These are phyloP conservation scores for Dysphania ambrosioides DNA, from an alignment of 148 eudicot species.

Conservation along the genomic window DNA sequence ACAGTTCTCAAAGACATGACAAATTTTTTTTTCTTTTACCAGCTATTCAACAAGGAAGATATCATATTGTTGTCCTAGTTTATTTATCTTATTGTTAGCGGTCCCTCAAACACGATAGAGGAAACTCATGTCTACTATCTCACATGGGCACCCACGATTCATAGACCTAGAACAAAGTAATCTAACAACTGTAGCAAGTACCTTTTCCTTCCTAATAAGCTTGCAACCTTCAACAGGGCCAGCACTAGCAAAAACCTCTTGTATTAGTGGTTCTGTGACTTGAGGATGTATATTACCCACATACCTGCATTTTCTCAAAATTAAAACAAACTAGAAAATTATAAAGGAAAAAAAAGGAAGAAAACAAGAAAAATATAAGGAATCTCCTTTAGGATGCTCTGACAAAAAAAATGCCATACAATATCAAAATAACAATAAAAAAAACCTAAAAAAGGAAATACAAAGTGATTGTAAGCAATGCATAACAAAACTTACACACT, in stretches of 20 bases:
- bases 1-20: neutral
- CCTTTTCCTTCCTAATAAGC: constrained; percentile 94
- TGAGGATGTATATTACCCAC: constrained; percentile 95
- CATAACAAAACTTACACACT: constrained; percentile 82
- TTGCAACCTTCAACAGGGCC: constrained; percentile 97
- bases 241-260: constrained; percentile 86
- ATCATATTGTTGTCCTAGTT: neutral
- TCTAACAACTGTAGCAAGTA: constrained; percentile 22
- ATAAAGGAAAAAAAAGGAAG: constrained; percentile 29
- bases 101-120: neutral
- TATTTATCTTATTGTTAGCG: neutral
- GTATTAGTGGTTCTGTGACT: constrained; percentile 93
- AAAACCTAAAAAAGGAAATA: neutral
- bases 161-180: constrained; percentile 10
- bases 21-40: neutral
- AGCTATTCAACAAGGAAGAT: neutral
- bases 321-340: constrained; percentile 52
- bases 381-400: constrained; percentile 25
- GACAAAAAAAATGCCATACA: no score
- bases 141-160: neutral
- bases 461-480: neutral
- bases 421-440: neutral
- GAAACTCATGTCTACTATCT: neutral
- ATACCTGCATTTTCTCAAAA: constrained; percentile 86
- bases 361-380: constrained; percentile 32